Evolutionary conservation across 441 rosid genomes (phyloP), one percentile per base, ranked within the genome.

Genomic region (Populus hybrid): DNA sequence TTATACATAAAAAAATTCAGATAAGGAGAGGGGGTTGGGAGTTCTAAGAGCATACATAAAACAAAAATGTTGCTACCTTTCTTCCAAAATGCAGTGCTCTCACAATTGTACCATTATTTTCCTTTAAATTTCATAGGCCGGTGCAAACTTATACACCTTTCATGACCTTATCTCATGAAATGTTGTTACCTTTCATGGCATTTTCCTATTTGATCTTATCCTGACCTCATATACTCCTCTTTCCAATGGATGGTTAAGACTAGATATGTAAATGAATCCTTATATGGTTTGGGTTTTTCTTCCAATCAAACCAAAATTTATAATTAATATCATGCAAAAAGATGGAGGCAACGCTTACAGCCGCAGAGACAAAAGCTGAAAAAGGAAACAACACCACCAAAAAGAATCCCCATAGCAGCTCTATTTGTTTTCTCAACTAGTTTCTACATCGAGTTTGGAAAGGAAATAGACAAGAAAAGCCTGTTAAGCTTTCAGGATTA

Each of bases 381-480:
- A 40, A 40, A 40, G 12, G 50, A 40, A 46, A 46, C 57, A 46
- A 14, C 57, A 11, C 42, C 6, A 46, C 57, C 57, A 14, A 46
- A 70, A 35, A 23, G 46, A 35, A 40, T 59, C 11, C 30, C 50
- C 34, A 76, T 24, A 68, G 23, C 46, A 59, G 38, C 21, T 70
- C 20, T 14, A 64, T 34, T 77, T 36, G 73, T 40, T 40, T n/a
- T 61, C 66, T 73, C 30, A 40, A 77, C 57, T 71, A 57, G 34
- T 57, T 73, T 3, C 67, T 80, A 67, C 64, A 67, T 67, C n/a
- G 32, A 24, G 26, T 24, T 12, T 12, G 34, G 16, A 24, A 50
- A 21, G 69, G 64, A 64, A 20, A 50, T 34, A 8, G 69, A 69
- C 65, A 35, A 30, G 38, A 23, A 67, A 64, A 73, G 42, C 66